Base-by-base conservation (phyloP, 495 filamentous ascomycete genomes). In the Aspergillus saccharolyticus region DNA sequence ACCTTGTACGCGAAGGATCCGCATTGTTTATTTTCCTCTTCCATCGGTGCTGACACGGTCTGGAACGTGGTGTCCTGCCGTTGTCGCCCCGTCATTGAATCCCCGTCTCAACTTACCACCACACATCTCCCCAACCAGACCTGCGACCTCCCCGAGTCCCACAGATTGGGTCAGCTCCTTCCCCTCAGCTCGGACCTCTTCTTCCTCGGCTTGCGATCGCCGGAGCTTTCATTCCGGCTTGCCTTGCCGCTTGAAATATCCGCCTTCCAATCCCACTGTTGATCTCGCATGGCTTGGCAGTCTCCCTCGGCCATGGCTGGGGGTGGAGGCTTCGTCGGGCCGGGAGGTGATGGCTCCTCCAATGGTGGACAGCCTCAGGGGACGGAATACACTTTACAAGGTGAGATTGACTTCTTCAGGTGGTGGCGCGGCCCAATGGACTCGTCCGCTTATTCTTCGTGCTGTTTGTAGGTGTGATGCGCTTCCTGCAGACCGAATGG, bases 401-500 rank as follows among this genome's bases (percentile, higher is more conserved):
- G 93, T 96, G 69, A 65, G 80, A n/a, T n/a, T n/a, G n/a, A n/a
- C n/a, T n/a, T n/a, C n/a, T n/a, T n/a, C n/a, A n/a, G n/a, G n/a
- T n/a, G n/a, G n/a, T n/a, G n/a, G n/a, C n/a, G n/a, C n/a, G n/a
- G n/a, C n/a, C n/a, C n/a, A n/a, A n/a, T n/a, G 43, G n/a, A 44
- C 25, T 55, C 53, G 57, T 46, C 19, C 43, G n/a, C 56, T 58
- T 55, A 63, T 59, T 28, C 55, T 28, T 39, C 12, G 9, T 28
- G 25, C 42, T 33, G 24, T 20, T 21, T 45, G 39, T 62, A 97
- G 93, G 94, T 67, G 94, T 99, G 39, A 99, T 99, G 94, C 91
- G 94, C 70, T 97, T 97, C 71, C 85, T 99, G 33, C 95, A 97
- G 77, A 93, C 92, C 39, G 94, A 99, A 83, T 97, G 94, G 94